Conservation (phyloP, 202 grass and related monocot species). For the Digitaria exilis region DNA sequence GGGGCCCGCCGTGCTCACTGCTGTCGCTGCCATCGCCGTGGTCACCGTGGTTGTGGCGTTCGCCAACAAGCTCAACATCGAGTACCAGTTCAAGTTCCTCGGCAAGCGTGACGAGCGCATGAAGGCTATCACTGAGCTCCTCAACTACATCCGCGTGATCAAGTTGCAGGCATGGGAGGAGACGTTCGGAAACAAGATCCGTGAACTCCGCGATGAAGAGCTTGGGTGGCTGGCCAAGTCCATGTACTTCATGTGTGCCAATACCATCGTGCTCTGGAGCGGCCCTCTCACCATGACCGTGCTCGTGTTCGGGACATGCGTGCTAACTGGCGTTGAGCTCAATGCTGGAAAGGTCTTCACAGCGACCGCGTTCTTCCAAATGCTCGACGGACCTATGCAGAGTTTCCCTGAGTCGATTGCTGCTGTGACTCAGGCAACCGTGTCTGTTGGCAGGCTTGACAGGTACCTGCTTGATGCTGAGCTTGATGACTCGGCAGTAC, state of each 20-base stretch:
- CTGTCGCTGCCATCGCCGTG: conserved; percentile 51
- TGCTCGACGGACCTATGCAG: conserved; percentile 70
- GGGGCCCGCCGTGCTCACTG: conserved; percentile 54
- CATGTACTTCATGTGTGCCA: conserved; percentile 70
- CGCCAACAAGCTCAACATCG: conserved; percentile 49
- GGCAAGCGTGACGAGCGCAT: conserved; percentile 62
- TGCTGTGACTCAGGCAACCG: conserved; percentile 51
- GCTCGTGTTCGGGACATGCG: conserved; percentile 64
- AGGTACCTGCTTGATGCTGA: conserved; percentile 57
- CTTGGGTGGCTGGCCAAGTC: conserved; percentile 60
- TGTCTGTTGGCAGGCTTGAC: conserved; percentile 67
- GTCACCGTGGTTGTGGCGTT: conserved; percentile 55
- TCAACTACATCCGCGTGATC: conserved; percentile 65
- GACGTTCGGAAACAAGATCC: conserved; percentile 43
- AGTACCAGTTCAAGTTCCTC: conserved; percentile 65
- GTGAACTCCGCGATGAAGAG: conserved; percentile 47
- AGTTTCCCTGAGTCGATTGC: conserved; percentile 65
- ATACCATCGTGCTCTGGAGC: conserved; percentile 61
- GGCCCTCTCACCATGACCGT: conserved; percentile 62
- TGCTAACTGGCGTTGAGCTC: conserved; percentile 50
- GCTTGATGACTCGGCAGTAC: conserved; percentile 42
- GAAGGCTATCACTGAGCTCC: conserved; percentile 66
- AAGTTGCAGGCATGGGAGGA: conserved; percentile 84
- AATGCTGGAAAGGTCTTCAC: conserved; percentile 74
- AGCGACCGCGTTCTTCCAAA: conserved; percentile 53